Conservation (phyloP, 768 basidiomycete species). For the Pisolithus tinctorius region DNA sequence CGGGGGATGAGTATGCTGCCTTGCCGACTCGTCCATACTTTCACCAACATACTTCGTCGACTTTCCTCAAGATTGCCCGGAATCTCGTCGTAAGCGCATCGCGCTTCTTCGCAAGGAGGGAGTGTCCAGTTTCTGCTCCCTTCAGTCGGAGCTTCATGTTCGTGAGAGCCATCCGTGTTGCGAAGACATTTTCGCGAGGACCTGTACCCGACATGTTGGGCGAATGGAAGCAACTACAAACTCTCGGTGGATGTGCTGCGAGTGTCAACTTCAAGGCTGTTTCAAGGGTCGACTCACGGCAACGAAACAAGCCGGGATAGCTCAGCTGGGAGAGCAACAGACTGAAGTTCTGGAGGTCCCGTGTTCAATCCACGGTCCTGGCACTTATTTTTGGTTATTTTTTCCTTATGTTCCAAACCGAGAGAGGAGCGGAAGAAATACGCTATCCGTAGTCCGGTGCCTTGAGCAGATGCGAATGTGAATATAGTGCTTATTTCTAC, state of each 20-base stretch:
- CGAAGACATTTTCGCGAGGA: constrained; percentile 88
- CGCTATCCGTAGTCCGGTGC: too few species aligned
- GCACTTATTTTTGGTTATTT: constrained; percentile 34
- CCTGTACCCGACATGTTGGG: constrained; percentile 81
- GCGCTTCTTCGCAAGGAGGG: constrained; percentile 92
- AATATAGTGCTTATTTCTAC: background rate
- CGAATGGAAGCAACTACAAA: background rate
- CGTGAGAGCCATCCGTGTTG: constrained; percentile 95
- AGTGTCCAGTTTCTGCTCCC: constrained; percentile 92
- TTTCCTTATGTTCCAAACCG: background rate
- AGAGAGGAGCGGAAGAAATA: background rate
- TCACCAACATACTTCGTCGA: constrained; percentile 78
- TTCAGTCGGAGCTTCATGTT: constrained; percentile 88
- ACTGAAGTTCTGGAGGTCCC: constrained; percentile 77
- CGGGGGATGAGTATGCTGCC: constrained; percentile 16
- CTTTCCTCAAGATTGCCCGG: constrained; percentile 88
- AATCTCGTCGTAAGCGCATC: constrained; percentile 96
- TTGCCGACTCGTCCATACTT: background rate
- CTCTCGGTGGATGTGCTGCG: background rate
- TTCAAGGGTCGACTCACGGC: background rate
- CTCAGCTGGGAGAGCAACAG: constrained; percentile 74
- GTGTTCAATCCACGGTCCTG: constrained; percentile 77
- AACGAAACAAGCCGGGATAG: constrained; percentile 43
- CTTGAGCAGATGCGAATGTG: too few species aligned
- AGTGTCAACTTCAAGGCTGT: background rate